These are phyloP conservation scores for Wickerhamiella kazuoi DNA, from an alignment of 805 yeast genomes.

Conservation along the genomic window DNA sequence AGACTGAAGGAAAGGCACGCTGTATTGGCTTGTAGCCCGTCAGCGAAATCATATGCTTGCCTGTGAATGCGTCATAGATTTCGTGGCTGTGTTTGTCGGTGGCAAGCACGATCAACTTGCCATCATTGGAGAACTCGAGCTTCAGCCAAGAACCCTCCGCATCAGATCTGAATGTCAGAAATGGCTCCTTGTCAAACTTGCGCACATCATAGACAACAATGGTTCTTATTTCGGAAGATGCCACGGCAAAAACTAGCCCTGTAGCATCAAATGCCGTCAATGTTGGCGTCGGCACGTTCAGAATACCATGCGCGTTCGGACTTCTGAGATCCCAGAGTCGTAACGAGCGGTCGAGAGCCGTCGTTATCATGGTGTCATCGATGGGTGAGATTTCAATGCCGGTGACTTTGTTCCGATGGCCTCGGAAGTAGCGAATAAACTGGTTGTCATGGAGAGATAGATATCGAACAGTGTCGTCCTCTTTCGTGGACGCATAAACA, in stretches of 20 bases:
- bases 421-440: slow-evolving; percentile 69
- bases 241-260: slow-evolving; percentile 66
- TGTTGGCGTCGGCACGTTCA: slow-evolving; percentile 37
- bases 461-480: slow-evolving; percentile 42
- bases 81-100: slow-evolving; percentile 41
- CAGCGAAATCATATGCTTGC: slow-evolving; percentile 31
- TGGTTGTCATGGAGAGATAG: slow-evolving; percentile 61
- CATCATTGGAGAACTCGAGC: slow-evolving; percentile 65
- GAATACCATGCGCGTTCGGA: slow-evolving; percentile 43
- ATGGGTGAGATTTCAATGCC: slow-evolving; percentile 58
- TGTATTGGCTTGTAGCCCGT: slow-evolving; percentile 33
- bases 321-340: slow-evolving; percentile 75
- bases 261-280: slow-evolving; percentile 65
- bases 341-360: slow-evolving; percentile 63
- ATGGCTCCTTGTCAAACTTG: slow-evolving; percentile 41
- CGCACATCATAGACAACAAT: slow-evolving; percentile 46
- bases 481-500: slow-evolving; percentile 68
- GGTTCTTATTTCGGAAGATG: slow-evolving; percentile 26
- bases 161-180: slow-evolving; percentile 28
- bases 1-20: slow-evolving; percentile 24
- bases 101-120: slow-evolving; percentile 42
- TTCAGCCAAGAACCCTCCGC: slow-evolving; percentile 33
- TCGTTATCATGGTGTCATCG: slow-evolving; percentile 43
- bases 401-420: slow-evolving; percentile 65
- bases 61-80: slow-evolving; percentile 54